These are phyloP conservation scores for Uncinocarpus reesii DNA, from an alignment of 2,329 filamentous ascomycete species.

Conservation along the genomic window DNA sequence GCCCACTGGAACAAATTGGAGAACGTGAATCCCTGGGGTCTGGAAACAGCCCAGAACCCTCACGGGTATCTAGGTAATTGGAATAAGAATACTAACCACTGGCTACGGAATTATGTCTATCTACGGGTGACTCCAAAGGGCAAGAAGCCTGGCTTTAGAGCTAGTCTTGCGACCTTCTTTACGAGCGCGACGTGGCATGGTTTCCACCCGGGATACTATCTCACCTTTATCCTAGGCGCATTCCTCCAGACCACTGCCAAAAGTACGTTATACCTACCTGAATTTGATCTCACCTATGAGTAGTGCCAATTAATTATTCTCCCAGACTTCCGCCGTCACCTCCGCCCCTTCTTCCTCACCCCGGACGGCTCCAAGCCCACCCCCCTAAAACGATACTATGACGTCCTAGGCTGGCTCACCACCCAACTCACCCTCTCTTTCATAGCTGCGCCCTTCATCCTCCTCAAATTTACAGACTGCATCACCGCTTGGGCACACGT, in stretches of 20 bases:
- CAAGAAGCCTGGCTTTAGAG: slow-evolving; percentile 91
- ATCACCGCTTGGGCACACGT: slow-evolving; percentile 70
- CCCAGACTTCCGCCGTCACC: slow-evolving; percentile 72
- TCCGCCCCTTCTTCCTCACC: slow-evolving; percentile 87
- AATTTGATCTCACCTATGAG: no score
- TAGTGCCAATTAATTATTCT: slow-evolving; percentile 17
- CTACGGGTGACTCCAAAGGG: slow-evolving; percentile 88
- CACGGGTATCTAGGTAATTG: slow-evolving; percentile 81
- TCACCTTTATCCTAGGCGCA: slow-evolving; percentile 78
- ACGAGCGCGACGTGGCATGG: slow-evolving; percentile 97
- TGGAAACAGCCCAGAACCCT: slow-evolving; percentile 89
- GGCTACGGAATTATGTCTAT: slow-evolving; percentile 93
- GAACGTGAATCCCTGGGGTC: slow-evolving; percentile 75
- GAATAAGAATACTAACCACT: slow-evolving; percentile 98
- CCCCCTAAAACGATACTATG: slow-evolving; percentile 73
- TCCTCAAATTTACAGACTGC: slow-evolving; percentile 62
- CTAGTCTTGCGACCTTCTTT: slow-evolving; percentile 83
- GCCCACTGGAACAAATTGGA: slow-evolving; percentile 82
- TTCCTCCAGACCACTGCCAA: slow-evolving; percentile 91
- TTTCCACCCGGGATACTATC: slow-evolving; percentile 93
- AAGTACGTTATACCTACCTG: slow-evolving; percentile 56
- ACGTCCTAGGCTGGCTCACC: slow-evolving; percentile 60
- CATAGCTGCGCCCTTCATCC: slow-evolving; percentile 70
- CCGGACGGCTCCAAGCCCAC: slow-evolving; percentile 60
- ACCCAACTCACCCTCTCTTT: slow-evolving; percentile 82